phyloP scores from a whole-genome alignment of 345 rosid species.

The Brassica rapa region DNA sequence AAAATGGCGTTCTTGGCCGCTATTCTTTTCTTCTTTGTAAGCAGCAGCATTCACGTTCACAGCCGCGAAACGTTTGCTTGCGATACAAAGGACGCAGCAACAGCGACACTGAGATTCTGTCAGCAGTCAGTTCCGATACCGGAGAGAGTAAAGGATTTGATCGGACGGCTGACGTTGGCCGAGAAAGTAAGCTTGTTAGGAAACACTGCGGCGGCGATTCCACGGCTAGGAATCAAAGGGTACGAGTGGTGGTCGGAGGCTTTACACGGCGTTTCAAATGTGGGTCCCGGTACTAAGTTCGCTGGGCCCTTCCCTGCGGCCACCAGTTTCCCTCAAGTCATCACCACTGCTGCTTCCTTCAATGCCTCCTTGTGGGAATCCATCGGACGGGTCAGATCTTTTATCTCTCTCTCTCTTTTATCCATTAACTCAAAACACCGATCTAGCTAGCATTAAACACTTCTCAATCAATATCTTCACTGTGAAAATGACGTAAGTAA shows the following conservation, averaged over 20 bases:
- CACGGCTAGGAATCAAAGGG: slow-evolving; percentile 70
- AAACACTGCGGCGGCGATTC: slow-evolving; percentile 67
- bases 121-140: slow-evolving; percentile 46
- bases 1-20: slow-evolving; percentile 39
- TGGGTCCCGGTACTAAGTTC: slow-evolving; percentile 74
- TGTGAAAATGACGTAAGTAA: slow-evolving; percentile 27
- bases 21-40: slow-evolving; percentile 23
- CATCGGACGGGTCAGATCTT: slow-evolving; percentile 67
- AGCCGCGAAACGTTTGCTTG: slow-evolving; percentile 63
- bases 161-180: slow-evolving; percentile 63
- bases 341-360: slow-evolving; percentile 85
- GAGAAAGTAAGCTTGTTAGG: slow-evolving; percentile 73
- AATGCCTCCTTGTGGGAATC: slow-evolving; percentile 81
- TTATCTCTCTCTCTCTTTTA: slow-evolving; percentile 10
- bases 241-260: slow-evolving; percentile 99
- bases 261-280: slow-evolving; percentile 84
- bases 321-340: slow-evolving; percentile 94
- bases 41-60: slow-evolving; percentile 20
- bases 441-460: slow-evolving; percentile 10
- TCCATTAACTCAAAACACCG: slow-evolving; percentile 16
- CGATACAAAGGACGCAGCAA: slow-evolving; percentile 50
- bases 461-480: background rate
- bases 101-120: slow-evolving; percentile 57
- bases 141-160: slow-evolving; percentile 63
- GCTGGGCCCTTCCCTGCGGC: slow-evolving; percentile 67